phyloP scores from a whole-genome alignment of 768 basidiomycete species.

The Lactarius trivialis region DNA sequence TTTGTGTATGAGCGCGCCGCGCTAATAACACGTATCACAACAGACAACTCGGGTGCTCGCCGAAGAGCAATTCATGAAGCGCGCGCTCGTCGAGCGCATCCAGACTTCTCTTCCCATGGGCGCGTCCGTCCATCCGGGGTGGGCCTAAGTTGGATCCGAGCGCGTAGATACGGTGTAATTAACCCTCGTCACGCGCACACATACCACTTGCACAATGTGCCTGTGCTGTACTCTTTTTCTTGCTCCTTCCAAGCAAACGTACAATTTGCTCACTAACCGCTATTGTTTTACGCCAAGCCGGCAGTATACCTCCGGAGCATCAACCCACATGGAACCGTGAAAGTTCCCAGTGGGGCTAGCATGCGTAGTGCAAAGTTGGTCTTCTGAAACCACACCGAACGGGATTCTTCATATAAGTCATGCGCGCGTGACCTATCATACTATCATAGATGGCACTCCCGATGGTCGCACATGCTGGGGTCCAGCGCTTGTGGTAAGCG shows the following conservation, averaged over 20 bases:
- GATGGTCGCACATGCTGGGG: not conserved
- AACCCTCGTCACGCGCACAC: not conserved
- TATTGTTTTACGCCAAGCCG: not conserved
- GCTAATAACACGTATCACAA: conserved; percentile 6
- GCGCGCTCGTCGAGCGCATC: conserved; percentile 92
- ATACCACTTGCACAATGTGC: not conserved
- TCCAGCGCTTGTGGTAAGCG: not conserved
- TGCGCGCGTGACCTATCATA: conserved; percentile 12
- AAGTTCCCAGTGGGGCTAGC: conserved; percentile 8
- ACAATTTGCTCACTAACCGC: not conserved
- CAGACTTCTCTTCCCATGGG: conserved; percentile 50
- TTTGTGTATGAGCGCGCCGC: not conserved
- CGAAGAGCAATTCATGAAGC: conserved; percentile 96
- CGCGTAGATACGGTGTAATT: conserved; percentile 9
- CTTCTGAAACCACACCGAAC: not conserved
- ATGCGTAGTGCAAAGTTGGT: not conserved
- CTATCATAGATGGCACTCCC: not conserved
- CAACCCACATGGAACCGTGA: not conserved
- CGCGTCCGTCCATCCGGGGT: conserved; percentile 18
- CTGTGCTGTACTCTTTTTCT: not conserved
- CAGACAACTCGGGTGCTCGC: conserved; percentile 82
- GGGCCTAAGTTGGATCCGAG: conserved; percentile 10
- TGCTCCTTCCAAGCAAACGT: not conserved
- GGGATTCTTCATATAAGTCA: not conserved
- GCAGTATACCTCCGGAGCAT: not conserved